Percentiles rank a stretch among this genome's conserved stretches.
phyloP scores from a whole-genome alignment of 306 rosid genomes.

The Pyrus pyrifolia region DNA sequence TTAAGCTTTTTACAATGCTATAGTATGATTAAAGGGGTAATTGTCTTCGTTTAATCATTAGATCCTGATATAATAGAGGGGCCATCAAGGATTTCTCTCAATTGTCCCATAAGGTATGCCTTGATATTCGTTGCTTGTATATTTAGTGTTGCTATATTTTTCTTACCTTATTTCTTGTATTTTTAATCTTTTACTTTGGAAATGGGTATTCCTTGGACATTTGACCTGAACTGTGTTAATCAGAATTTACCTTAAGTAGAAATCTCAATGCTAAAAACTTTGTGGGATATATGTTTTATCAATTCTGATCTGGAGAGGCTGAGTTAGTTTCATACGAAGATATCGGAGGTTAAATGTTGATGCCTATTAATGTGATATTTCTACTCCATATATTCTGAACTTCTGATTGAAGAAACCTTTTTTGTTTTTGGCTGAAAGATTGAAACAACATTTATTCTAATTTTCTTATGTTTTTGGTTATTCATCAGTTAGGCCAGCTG shows the following conservation, averaged over 20 bases:
- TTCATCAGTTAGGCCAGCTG: not conserved
- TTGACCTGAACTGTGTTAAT: not conserved
- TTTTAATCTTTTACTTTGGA: not conserved
- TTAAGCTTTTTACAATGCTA: not conserved
- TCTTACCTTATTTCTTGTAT: not conserved
- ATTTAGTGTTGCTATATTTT: conserved; percentile 1
- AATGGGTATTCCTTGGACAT: not conserved
- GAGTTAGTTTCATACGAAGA: not conserved
- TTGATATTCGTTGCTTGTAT: conserved; percentile 17
- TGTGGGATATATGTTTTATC: not conserved
- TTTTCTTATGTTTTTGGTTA: not conserved
- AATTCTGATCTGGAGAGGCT: not conserved
- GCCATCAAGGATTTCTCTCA: conserved; percentile 79
- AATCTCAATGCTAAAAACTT: not conserved
- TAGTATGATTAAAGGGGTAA: conserved; percentile 3
- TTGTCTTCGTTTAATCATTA: conserved; percentile 7
- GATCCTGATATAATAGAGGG: conserved; percentile 88
- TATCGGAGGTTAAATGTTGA: not conserved
- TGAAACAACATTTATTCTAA: not conserved
- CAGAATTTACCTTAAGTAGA: not conserved
- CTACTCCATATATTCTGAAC: not conserved
- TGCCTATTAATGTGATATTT: not conserved
- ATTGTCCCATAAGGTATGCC: conserved; percentile 94
- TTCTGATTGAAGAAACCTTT: not conserved
- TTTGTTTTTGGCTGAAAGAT: not conserved